These are phyloP conservation scores for Fusarium poae DNA, from an alignment of 2,329 filamentous ascomycete genomes.

Conservation along the genomic window DNA sequence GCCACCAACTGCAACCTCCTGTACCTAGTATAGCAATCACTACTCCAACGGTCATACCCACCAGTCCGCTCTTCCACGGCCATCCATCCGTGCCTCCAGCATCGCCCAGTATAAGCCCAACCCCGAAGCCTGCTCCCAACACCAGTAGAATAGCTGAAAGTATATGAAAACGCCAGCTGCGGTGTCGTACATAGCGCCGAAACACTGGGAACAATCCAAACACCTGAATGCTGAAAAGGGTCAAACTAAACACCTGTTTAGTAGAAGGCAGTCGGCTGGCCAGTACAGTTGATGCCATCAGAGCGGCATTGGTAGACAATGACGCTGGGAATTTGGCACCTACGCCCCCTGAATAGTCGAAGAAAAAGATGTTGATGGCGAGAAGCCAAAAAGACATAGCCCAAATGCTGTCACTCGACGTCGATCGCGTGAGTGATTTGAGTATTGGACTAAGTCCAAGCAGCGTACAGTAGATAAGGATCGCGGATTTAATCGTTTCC, in stretches of 20 bases:
- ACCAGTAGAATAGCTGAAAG: constrained; percentile 81
- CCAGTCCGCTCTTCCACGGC: constrained; percentile 69
- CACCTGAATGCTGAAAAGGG: constrained; percentile 95
- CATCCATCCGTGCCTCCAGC: constrained; percentile 55
- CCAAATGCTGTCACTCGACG: constrained; percentile 96
- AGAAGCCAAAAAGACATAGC: constrained; percentile 94
- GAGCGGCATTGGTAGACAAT: constrained; percentile 92
- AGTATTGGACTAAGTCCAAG: constrained; percentile 94
- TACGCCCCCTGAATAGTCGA: constrained; percentile 87
- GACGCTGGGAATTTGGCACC: constrained; percentile 75
- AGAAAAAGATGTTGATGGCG: constrained; percentile 96
- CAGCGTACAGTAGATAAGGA: constrained; percentile 92
- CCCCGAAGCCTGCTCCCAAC: constrained; percentile 81
- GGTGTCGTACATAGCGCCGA: constrained; percentile 84
- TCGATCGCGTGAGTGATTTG: constrained; percentile 94
- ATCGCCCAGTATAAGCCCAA: constrained; percentile 72
- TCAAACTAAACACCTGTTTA: constrained; percentile 93
- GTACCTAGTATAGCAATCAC: constrained; percentile 81
- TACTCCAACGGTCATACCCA: constrained; percentile 83
- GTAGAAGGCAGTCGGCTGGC: constrained; percentile 90
- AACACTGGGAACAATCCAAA: constrained; percentile 99
- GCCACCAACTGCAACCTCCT: constrained; percentile 97
- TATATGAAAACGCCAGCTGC: constrained; percentile 85
- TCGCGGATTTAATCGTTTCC: constrained; percentile 89
- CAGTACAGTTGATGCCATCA: constrained; percentile 96